Base-by-base conservation (phyloP, 768 basidiomycete species). In the Stropharia rugosoannulata region DNA sequence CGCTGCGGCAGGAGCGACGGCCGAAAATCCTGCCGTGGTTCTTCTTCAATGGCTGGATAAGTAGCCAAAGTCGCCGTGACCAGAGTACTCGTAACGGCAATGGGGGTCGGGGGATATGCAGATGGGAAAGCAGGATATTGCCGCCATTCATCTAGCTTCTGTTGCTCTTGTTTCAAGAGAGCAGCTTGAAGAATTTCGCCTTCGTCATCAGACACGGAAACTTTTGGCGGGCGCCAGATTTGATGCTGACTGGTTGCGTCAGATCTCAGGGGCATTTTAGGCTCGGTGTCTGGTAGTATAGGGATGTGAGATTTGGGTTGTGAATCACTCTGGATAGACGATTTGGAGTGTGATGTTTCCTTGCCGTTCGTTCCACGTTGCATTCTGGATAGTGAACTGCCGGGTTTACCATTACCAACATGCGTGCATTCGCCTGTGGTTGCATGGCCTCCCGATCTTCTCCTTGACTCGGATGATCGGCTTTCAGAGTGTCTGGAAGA, bases 41-140 rank as follows among this genome's bases (percentile, higher is more conserved):
- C 75, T 64, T 82, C 80, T 36, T 70, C 59, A 53, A 80, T 76
- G 44, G 69, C 64, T 37, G 75, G 69, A 36, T 67, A 68, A 29
- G 62, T 64, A 19, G 57, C 49, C 6, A 63, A 54, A 11, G 64
- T 29, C n/a, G 62, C 55, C 74, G 71, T 44, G 2, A 58, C 51
- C 9, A 68, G 55, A 16, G 64, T 67, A 22, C 73, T 62, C 3
- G 75, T 68, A 15, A 69, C 68, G 18, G 72, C 72, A n/a, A 83
- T 61, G 10, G 87, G 88, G 12, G 86, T 89, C 0, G 86, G 76
- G 8, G 88, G 89, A 63, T 91, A 91, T 35, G 89, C 89, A 4
- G 89, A 83, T 29, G 89, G 89, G 50, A 90, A 86, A 15, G 85
- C 75, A 11, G 88, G 88, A 61, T 90, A 91, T 65, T 81, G 73